These are phyloP conservation scores for Coelastrella sp. DNA, from an alignment of 139 green algal genomes.

Conservation along the genomic window DNA sequence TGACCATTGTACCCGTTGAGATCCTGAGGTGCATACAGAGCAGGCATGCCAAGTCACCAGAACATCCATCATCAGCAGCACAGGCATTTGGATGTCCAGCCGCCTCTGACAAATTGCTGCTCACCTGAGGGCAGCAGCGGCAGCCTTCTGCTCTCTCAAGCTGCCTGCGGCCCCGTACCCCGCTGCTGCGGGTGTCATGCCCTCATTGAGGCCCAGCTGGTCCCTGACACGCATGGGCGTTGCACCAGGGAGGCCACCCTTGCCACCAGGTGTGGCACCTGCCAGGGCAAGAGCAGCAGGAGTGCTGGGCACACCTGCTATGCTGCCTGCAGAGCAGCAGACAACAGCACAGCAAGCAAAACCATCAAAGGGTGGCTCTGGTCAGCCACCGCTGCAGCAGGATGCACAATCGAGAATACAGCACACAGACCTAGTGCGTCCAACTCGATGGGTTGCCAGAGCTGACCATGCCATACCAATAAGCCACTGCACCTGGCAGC, in stretches of 20 bases:
- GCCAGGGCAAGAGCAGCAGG: slow-evolving; percentile 32
- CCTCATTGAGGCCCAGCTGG: slow-evolving; percentile 89
- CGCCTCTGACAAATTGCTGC: background rate
- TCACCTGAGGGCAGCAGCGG: slow-evolving; percentile 15
- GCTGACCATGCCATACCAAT: too few relatives aligned
- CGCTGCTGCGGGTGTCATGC: slow-evolving; percentile 6
- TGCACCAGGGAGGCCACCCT: slow-evolving; percentile 24
- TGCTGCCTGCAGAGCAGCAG: slow-evolving; percentile 2
- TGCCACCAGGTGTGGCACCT: slow-evolving; percentile 49
- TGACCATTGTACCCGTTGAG: too few relatives aligned
- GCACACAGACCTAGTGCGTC: too few relatives aligned
- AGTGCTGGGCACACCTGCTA: slow-evolving; percentile 55
- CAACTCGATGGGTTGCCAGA: too few relatives aligned
- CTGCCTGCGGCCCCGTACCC: slow-evolving; percentile 8
- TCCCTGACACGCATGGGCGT: slow-evolving; percentile 79
- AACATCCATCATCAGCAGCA: too few relatives aligned
- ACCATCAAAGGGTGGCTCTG: background rate
- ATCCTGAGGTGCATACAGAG: too few relatives aligned
- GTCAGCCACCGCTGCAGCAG: background rate
- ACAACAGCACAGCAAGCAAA: background rate
- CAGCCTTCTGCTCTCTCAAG: background rate
- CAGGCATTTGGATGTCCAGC: too few relatives aligned
- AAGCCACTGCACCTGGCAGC: too few relatives aligned
- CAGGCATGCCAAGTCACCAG: too few relatives aligned
- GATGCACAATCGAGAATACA: background rate